Evolutionary conservation across 2,329 filamentous ascomycete species (phyloP), one percentile per base, ranked within the genome.

Genomic region (Monosporascus sp.): DNA sequence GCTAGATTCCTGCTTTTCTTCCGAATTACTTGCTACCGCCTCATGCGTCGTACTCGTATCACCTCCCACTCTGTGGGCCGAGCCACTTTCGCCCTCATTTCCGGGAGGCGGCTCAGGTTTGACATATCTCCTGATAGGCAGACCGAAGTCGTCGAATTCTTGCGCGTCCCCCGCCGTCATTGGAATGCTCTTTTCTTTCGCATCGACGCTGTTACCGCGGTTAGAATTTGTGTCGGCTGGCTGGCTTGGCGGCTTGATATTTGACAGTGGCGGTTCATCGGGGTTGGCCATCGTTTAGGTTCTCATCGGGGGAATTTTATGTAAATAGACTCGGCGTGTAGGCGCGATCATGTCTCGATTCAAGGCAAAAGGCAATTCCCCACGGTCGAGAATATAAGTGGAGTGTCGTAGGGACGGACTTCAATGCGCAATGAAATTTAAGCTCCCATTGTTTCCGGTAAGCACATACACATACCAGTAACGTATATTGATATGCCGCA

Each of bases 111-210:
- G 54, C 50, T 57, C 51, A 35, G 72, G 68, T 51, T 66, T 70
- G 62, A 68, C 62, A 62, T 68, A 77, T 61, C 76, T 80, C 66
- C 75, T 77, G 57, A 87, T 78, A 18, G 86, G 86, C 58, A 90
- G 72, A 49, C 87, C 87, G 67, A 89, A 90, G 60, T 90, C 87
- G 67, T 90, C 87, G 54, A 84, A 72, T 63, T 86, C 82, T 49
- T 65, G 67, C 53, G 60, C 64, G 56, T 59, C 62, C 62, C 59
- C 64, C 56, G 64, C 60, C 57, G 65, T 62, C 64, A 67, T 70
- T 58, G 59, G 53, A 24, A 17, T 46, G 24, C 54, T 57, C 54
- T 55, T 53, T 53, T 62, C 58, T 55, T 58, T 58, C 59, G 62
- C 62, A 68, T 68, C 24, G 43, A 46, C 25, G 25, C 43, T 24